Percentiles rank a stretch among this genome's conserved stretches.
Evolutionary conservation across 1,284 basidiomycete genomes (phyloP).

Genomic region (Thecaphora frezii): DNA sequence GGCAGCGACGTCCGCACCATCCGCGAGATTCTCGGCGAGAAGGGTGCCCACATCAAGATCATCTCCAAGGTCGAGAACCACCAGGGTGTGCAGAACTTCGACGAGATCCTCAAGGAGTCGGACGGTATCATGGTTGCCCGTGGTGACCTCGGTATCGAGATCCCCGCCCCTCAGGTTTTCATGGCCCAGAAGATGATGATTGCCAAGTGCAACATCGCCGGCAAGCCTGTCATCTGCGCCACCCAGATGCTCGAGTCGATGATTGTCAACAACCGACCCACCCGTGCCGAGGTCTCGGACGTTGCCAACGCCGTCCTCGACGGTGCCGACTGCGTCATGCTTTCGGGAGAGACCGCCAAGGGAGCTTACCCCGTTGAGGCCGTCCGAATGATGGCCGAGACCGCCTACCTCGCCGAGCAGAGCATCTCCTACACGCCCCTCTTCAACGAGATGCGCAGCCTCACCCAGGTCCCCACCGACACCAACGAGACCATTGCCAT

Average conservation of each 20-base stretch:
- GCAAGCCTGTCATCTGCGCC: slow-evolving; percentile 91
- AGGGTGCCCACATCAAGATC: slow-evolving; percentile 58
- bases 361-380: slow-evolving; percentile 62
- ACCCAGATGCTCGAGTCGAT: slow-evolving; percentile 98
- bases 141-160: slow-evolving; percentile 59
- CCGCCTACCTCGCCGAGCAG: slow-evolving; percentile 58
- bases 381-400: slow-evolving; percentile 59
- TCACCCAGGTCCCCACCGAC: slow-evolving; percentile 53
- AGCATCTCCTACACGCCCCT: slow-evolving; percentile 55
- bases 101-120: slow-evolving; percentile 58
- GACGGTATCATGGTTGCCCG: slow-evolving; percentile 60
- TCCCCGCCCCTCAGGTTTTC: slow-evolving; percentile 66
- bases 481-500: slow-evolving; percentile 58
- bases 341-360: slow-evolving; percentile 58
- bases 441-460: slow-evolving; percentile 63
- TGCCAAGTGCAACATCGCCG: slow-evolving; percentile 59
- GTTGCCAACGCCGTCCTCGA: slow-evolving; percentile 59
- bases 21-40: slow-evolving; percentile 56
- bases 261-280: slow-evolving; percentile 58
- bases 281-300: slow-evolving; percentile 58
- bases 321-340: slow-evolving; percentile 59
- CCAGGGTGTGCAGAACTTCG: slow-evolving; percentile 59
- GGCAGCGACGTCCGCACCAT: slow-evolving; percentile 54
- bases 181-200: slow-evolving; percentile 60
- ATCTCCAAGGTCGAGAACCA: slow-evolving; percentile 60